These are phyloP conservation scores for Cercospora sp. DNA, from an alignment of 2,329 filamentous ascomycete genomes.

Conservation along the genomic window DNA sequence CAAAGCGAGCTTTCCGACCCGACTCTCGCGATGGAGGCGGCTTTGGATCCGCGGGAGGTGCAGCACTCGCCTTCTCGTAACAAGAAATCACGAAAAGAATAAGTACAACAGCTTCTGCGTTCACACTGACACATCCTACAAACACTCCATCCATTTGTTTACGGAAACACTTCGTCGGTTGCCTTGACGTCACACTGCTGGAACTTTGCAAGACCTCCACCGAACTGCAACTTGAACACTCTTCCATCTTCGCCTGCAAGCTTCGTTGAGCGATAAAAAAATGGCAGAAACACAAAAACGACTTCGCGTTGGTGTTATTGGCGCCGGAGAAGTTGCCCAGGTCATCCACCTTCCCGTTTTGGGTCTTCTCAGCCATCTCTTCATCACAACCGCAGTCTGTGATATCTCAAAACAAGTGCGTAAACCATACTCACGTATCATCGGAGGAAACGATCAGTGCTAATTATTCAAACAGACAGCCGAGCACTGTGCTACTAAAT, in stretches of 20 bases:
- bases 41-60: background rate
- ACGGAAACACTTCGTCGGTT: background rate
- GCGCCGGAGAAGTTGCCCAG: slow-evolving; percentile 48
- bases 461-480: slow-evolving; percentile 23
- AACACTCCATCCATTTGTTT: background rate
- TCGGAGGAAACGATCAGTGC: background rate
- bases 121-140: background rate
- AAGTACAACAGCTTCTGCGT: background rate
- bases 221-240: background rate
- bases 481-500: slow-evolving; percentile 44
- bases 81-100: background rate
- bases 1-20: background rate
- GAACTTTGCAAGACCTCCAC: background rate
- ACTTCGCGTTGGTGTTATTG: slow-evolving; percentile 47
- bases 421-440: background rate
- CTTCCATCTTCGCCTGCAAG: background rate
- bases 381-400: slow-evolving; percentile 53
- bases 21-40: background rate
- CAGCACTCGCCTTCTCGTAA: background rate
- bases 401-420: slow-evolving; percentile 50
- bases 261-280: background rate
- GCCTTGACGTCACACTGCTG: slow-evolving; percentile 4
- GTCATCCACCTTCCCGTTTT: slow-evolving; percentile 57
- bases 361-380: slow-evolving; percentile 48
- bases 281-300: slow-evolving; percentile 4